Evolutionary conservation across 495 filamentous ascomycete species (phyloP).

Genomic region (Penicillium diatomitis): DNA sequence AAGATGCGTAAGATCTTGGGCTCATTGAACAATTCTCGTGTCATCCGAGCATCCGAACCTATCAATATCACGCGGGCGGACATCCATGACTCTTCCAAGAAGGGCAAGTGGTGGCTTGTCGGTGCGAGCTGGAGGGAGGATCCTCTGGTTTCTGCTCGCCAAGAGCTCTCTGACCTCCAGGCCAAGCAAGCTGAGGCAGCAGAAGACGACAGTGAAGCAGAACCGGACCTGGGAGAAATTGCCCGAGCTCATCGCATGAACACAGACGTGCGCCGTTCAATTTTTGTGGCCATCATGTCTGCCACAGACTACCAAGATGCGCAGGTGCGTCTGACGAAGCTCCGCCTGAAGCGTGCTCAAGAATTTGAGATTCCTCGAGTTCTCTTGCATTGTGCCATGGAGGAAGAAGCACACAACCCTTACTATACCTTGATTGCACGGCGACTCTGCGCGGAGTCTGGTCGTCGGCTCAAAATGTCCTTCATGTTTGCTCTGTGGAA

Average conservation of each 20-base stretch:
- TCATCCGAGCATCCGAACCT: conserved; percentile 66
- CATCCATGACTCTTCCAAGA: conserved; percentile 69
- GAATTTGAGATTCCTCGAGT: conserved; percentile 82
- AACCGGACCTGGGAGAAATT: conserved; percentile 60
- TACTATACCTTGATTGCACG: conserved; percentile 85
- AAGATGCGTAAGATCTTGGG: conserved; percentile 79
- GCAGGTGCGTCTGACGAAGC: conserved; percentile 63
- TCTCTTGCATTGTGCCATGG: conserved; percentile 75
- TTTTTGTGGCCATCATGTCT: conserved; percentile 87
- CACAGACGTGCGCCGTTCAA: conserved; percentile 82
- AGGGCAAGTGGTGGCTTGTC: conserved; percentile 97
- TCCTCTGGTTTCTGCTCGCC: conserved; percentile 29
- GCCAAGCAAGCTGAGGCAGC: conserved; percentile 4
- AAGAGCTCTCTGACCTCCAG: conserved; percentile 21
- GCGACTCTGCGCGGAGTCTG: conserved; percentile 54
- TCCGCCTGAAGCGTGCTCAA: conserved; percentile 77
- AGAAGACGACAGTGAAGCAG: conserved; percentile 40
- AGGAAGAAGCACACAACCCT: conserved; percentile 78
- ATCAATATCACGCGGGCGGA: conserved; percentile 72
- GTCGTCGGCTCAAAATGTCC: conserved; percentile 63
- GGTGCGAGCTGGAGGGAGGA: conserved; percentile 76
- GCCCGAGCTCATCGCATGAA: conserved; percentile 88
- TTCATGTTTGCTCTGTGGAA: conserved; percentile 85
- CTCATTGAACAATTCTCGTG: conserved; percentile 54
- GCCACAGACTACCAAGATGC: conserved; percentile 80